These are phyloP conservation scores for Pseudotulostoma volvatum DNA, from an alignment of 495 filamentous ascomycete species.

Conservation along the genomic window DNA sequence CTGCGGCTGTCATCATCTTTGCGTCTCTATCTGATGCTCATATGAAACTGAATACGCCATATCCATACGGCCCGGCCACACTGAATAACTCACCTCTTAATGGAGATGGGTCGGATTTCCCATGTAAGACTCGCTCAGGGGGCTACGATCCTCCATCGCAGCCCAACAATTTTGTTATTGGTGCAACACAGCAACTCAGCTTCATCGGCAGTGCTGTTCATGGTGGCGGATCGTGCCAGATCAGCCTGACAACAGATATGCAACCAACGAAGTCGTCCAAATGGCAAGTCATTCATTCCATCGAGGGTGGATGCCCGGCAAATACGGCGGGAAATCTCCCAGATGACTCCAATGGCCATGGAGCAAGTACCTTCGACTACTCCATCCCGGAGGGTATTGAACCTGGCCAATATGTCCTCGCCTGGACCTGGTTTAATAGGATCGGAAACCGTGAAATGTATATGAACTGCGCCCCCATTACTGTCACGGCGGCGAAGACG, in stretches of 20 bases:
- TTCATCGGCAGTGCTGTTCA: constrained; percentile 46
- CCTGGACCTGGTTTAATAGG: constrained; percentile 88
- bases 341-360: constrained; percentile 7
- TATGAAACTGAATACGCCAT: constrained; percentile 52
- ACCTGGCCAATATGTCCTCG: constrained; percentile 46
- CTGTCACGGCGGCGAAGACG: constrained; percentile 34
- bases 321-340: constrained; percentile 28
- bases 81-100: constrained; percentile 46
- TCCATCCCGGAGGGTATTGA: constrained; percentile 27
- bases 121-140: constrained; percentile 46
- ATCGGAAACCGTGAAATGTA: constrained; percentile 84
- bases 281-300: constrained; percentile 73
- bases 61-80: constrained; percentile 39
- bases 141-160: constrained; percentile 11
- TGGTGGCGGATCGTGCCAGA: constrained; percentile 79
- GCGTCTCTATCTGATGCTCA: constrained; percentile 40
- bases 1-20: constrained; percentile 29
- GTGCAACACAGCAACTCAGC: constrained; percentile 13
- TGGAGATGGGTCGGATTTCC: constrained; percentile 49
- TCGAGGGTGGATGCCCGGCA: constrained; percentile 62
- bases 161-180: constrained; percentile 19
- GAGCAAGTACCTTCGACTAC: constrained; percentile 24
- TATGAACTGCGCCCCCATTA: constrained; percentile 77
- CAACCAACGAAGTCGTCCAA: constrained; percentile 31
- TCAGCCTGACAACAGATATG: constrained; percentile 63